phyloP scores from a whole-genome alignment of 441 rosid genomes.

The Corymbia citriodora region DNA sequence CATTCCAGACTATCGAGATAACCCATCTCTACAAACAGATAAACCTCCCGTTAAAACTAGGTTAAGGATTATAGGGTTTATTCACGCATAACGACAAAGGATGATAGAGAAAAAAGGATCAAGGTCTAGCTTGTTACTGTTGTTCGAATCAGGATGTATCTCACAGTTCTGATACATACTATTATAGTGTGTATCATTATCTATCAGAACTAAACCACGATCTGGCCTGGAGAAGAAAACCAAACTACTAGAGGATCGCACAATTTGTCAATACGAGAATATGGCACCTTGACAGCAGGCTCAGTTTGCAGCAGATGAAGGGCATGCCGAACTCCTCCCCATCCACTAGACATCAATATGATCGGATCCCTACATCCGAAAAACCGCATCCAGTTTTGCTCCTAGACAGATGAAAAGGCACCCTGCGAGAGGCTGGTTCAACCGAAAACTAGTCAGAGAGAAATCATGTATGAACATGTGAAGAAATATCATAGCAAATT shows the following conservation, averaged over 20 bases:
- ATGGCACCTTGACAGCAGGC: constrained; percentile 40
- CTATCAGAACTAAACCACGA: neutral
- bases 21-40: constrained; percentile 37
- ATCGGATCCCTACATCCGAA: constrained; percentile 16
- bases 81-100: neutral
- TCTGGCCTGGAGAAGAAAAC: neutral
- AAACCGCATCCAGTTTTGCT: constrained; percentile 35
- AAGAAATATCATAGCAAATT: neutral
- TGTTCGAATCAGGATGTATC: neutral
- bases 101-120: neutral
- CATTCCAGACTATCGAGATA: constrained; percentile 45
- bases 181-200: neutral
- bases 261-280: neutral
- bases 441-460: constrained; percentile 6
- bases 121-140: neutral
- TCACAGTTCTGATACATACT: neutral
- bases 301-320: constrained; percentile 32
- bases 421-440: neutral
- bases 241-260: neutral
- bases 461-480: neutral
- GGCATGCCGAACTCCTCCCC: constrained; percentile 24
- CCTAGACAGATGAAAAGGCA: constrained; percentile 18
- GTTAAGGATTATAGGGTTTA: neutral
- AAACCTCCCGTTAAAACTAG: neutral
- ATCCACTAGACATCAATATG: constrained; percentile 17